Base-by-base conservation (phyloP, 768 basidiomycete species). In the Chalciporus sphaerocephalus region DNA sequence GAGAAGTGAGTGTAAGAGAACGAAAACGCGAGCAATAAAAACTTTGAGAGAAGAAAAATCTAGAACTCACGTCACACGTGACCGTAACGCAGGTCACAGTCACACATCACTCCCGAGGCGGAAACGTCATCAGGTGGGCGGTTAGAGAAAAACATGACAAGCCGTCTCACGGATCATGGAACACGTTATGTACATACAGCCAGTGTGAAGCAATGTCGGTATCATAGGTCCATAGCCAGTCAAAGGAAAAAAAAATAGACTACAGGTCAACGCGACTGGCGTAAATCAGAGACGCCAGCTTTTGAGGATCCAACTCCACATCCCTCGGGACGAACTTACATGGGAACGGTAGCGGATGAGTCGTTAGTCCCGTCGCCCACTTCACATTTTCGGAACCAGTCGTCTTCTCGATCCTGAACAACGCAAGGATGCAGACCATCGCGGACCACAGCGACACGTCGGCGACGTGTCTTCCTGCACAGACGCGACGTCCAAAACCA, bases 1-100 rank as follows among this genome's bases (percentile, higher is more conserved):
- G 40, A 36, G 40, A 18, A 49, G 35, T 23, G 45, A 24, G 9
- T 28, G 18, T 21, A 33, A 20, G 30, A 24, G 38, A 36, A 43
- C 18, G 44, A 27, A 50, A 47, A 44, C 38, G 43, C 38, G 53
- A 23, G 53, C 46, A 58, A 57, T 64, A 59, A 60, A 56, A 62
- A 53, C 40, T 48, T 51, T 53, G 48, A 42, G 51, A 33, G 21
- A 13, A 34, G 61, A 66, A 69, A 60, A 56, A 57, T 59, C 56
- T 66, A 60, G 61, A 67, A 68, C 17, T n/a, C 58, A 60, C 53
- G 59, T 61, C 50, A 54, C 23, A 40, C 41, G 46, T 62, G 40
- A 59, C 57, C 33, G 16, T 50, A 44, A 42, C 47, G 12, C 18
- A 37, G 22, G 42, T 43, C 16, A 27, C 16, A 9, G 21, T 38